A percentile compares a stretch with the other conserved stretches of the same genome.
Conservation (phyloP, 2,329 filamentous ascomycete genomes). For the Coniella lustricola region DNA sequence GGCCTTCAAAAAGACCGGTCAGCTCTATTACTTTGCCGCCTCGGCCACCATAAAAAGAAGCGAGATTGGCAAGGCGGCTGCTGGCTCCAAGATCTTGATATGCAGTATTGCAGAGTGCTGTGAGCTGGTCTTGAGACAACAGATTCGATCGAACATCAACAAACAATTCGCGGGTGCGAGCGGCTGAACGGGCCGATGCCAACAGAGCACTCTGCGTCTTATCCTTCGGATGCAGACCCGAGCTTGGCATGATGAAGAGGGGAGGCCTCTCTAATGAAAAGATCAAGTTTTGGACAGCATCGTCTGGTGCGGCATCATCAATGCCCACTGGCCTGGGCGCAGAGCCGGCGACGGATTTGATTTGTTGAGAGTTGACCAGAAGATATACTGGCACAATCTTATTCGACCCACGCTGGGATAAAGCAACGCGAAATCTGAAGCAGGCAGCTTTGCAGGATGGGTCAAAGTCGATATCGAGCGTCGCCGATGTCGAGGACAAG, state of each 20-base stretch:
- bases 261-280: not conserved
- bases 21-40: conserved; percentile 3
- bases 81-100: not conserved
- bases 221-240: conserved; percentile 6
- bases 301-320: not conserved
- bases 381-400: not conserved
- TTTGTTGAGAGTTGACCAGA: not conserved
- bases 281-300: not conserved
- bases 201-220: conserved; percentile 8
- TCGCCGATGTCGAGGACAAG: not conserved
- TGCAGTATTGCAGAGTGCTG: conserved; percentile 1
- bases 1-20: not conserved
- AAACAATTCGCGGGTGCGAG: conserved; percentile 1
- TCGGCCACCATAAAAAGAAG: conserved; percentile 1
- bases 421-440: not conserved
- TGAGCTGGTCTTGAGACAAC: conserved; percentile 1
- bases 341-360: not conserved
- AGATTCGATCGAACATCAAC: not conserved
- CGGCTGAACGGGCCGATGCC: conserved; percentile 5
- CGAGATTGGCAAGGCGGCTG: not conserved
- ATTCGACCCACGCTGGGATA: not conserved
- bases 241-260: not conserved
- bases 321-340: not conserved
- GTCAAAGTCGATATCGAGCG: conserved; percentile 1
- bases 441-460: not conserved